These are phyloP conservation scores for Myxozyma vanderwaltii DNA, from an alignment of 805 yeast genomes.

Conservation along the genomic window DNA sequence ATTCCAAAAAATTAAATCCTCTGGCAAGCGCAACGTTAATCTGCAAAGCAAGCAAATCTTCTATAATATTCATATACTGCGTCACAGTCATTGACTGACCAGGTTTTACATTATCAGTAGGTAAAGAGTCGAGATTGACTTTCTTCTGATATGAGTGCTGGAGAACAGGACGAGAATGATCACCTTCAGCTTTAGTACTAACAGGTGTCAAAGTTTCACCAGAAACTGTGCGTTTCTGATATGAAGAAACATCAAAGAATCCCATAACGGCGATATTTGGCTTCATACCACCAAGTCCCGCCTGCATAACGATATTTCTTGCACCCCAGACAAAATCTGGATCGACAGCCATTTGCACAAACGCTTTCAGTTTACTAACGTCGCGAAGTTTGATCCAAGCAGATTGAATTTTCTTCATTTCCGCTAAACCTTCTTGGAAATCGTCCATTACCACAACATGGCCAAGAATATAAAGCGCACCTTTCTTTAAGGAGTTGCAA, in stretches of 20 bases:
- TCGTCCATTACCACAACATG: conserved; percentile 75
- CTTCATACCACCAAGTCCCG: conserved; percentile 98
- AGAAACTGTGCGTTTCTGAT: conserved; percentile 7
- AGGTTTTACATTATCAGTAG: conserved; percentile 76
- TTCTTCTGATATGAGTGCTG: conserved; percentile 32
- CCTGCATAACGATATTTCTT: conserved; percentile 84
- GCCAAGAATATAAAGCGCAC: conserved; percentile 89
- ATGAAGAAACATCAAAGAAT: conserved; percentile 58
- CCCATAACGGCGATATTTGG: conserved; percentile 95
- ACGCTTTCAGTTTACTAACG: conserved; percentile 77
- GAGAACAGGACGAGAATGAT: neutral
- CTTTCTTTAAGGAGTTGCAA: conserved; percentile 93
- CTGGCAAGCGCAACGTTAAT: conserved; percentile 93
- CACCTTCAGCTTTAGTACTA: conserved; percentile 20
- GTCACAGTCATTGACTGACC: conserved; percentile 69
- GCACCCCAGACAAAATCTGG: conserved; percentile 94
- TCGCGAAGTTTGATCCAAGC: conserved; percentile 89
- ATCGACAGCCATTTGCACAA: conserved; percentile 88
- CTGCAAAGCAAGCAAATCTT: conserved; percentile 83
- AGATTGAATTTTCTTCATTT: conserved; percentile 66
- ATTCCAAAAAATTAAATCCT: conserved; percentile 67
- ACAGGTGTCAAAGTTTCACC: conserved; percentile 11
- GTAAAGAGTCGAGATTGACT: conserved; percentile 51
- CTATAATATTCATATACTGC: conserved; percentile 91
- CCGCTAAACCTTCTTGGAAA: conserved; percentile 66